phyloP scores from a whole-genome alignment of 768 basidiomycete genomes.

The Fibroporia radiculosa region DNA sequence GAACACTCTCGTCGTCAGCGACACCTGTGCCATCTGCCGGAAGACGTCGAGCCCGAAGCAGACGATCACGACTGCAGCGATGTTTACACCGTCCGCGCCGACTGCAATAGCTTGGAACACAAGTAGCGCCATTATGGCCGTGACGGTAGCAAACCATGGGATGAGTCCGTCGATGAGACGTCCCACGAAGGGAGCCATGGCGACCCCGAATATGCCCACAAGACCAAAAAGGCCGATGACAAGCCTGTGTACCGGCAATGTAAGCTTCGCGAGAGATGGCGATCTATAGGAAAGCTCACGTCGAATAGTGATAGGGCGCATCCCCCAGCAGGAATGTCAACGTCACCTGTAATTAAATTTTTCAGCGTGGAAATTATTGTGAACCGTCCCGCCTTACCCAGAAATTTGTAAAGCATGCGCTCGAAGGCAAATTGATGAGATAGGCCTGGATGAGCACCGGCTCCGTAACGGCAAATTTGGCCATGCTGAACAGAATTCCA shows the following conservation, averaged over 20 bases:
- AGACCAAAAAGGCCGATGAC: constrained; percentile 43
- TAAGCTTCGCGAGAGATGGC: constrained; percentile 1
- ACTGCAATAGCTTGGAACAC: constrained; percentile 57
- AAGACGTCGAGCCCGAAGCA: constrained; percentile 69
- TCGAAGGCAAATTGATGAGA: constrained; percentile 51
- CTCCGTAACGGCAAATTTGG: constrained; percentile 66
- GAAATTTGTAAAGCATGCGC: constrained; percentile 45
- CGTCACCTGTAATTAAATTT: constrained; percentile 25
- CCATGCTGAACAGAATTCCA: constrained; percentile 70
- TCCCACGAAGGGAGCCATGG: constrained; percentile 63
- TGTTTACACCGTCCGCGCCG: constrained; percentile 59
- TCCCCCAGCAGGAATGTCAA: constrained; percentile 78
- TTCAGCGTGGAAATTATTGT: neutral
- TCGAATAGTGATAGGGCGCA: constrained; percentile 67
- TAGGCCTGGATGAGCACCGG: constrained; percentile 67
- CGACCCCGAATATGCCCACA: constrained; percentile 51
- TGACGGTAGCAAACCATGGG: constrained; percentile 70
- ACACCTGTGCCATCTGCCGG: constrained; percentile 69
- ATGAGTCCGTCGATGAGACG: constrained; percentile 60
- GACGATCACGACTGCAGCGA: constrained; percentile 63
- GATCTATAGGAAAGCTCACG: constrained; percentile 38
- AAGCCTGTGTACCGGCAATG: constrained; percentile 23
- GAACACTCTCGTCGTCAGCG: constrained; percentile 49
- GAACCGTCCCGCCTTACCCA: constrained; percentile 22
- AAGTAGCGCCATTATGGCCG: constrained; percentile 39